A percentile compares a stretch with the other conserved stretches of the same genome.
Conservation (phyloP, 169 alveolate species). For the Eimeria maxima region DNA sequence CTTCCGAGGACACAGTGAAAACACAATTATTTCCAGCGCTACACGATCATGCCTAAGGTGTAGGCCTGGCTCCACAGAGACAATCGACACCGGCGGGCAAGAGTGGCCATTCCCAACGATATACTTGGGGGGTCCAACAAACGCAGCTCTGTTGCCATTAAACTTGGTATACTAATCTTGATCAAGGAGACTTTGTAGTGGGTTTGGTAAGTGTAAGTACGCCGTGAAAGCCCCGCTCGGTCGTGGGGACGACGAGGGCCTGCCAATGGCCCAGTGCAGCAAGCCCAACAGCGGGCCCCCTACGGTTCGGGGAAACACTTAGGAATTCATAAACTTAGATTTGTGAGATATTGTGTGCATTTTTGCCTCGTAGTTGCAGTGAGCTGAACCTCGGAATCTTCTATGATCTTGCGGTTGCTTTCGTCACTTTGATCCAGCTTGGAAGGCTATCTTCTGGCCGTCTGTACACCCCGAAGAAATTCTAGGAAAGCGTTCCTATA, state of each 20-base stretch:
- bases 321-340: not conserved
- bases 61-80: not conserved
- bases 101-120: not conserved
- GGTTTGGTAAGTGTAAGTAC: not conserved
- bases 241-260: conserved; percentile 23
- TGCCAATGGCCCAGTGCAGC: conserved; percentile 14
- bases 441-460: not conserved
- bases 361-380: not conserved
- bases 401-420: not conserved
- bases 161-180: not conserved
- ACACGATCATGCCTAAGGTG: no score
- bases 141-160: not conserved
- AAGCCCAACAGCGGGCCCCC: not conserved
- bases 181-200: not conserved
- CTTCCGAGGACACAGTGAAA: no score
- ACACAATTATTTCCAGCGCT: no score
- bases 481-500: not conserved
- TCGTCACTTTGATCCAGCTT: not conserved
- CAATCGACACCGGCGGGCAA: not conserved
- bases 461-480: not conserved
- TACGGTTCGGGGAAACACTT: not conserved
- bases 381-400: not conserved
- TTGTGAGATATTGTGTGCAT: not conserved
- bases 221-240: conserved; percentile 10
- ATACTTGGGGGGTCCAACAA: not conserved